Evolutionary conservation across 495 filamentous ascomycete genomes (phyloP), one percentile per base, ranked within the genome.

Genomic region (Penicillium fimorum): DNA sequence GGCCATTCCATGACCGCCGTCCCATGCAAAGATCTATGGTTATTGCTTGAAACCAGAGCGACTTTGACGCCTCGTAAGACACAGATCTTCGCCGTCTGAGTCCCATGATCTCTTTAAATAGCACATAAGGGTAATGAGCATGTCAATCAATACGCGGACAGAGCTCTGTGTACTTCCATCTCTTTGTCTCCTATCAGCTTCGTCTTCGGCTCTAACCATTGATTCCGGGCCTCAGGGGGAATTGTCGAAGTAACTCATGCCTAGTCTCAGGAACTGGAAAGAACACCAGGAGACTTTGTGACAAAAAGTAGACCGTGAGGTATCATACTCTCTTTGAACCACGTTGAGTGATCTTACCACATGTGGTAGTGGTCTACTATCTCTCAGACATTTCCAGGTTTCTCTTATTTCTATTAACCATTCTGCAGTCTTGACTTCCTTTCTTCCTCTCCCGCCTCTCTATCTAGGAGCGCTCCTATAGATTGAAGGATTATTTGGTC

Each of bases 111-210:
- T 50, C 60, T 60, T 27, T 42, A 66, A 50, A 68, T 66, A 57
- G 63, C 12, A 62, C 58, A 50, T 25, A 37, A 18, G 1, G 32
- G 47, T 59, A 46, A 50, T 53, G 40, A 30, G n/a, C 46, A 55
- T 45, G 30, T 33, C 43, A 54, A 46, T 56, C 55, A 49, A 25
- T 33, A 32, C 42, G 55, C 47, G 37, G 30, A 46, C 40, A 48
- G 42, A 49, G 50, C 53, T 52, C 55, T 42, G 41, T 61, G 44
- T 60, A 47, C 49, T 48, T 56, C 41, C 15, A 48, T 38, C 11
- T 48, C 15, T 25, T 17, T 49, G 40, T 32, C 57, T 59, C 55
- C 55, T 65, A 63, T 61, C 60, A 66, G 58, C 50, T 46, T 43
- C 53, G 29, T 17, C 24, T 51, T 53, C 27, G 49, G 29, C 13